phyloP scores from a whole-genome alignment of 805 yeast genomes.

The Cyberlindnera saturnus region DNA sequence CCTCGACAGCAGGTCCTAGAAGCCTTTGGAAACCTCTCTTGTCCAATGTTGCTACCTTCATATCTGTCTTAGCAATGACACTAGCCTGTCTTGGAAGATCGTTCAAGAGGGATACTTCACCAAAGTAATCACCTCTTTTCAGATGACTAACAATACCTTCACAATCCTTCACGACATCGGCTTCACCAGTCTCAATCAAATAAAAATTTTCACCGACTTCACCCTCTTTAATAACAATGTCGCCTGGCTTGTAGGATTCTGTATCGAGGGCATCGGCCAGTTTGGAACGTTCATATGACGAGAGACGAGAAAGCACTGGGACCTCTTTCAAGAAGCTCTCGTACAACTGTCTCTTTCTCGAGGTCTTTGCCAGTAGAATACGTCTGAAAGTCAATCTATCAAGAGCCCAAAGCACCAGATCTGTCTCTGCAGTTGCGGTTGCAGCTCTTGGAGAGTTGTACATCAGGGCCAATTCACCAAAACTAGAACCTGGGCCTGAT shows the following conservation, averaged over 20 bases:
- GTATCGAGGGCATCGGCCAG: conserved; percentile 92
- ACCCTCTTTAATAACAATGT: conserved; percentile 77
- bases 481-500: conserved; percentile 82
- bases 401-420: conserved; percentile 81
- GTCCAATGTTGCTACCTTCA: conserved; percentile 88
- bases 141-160: conserved; percentile 57
- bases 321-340: conserved; percentile 85
- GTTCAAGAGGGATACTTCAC: conserved; percentile 89
- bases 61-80: conserved; percentile 65
- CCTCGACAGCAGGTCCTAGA: conserved; percentile 90
- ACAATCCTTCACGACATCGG: conserved; percentile 58
- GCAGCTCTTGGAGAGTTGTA: conserved; percentile 98
- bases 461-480: conserved; percentile 97
- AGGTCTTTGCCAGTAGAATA: conserved; percentile 84
- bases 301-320: conserved; percentile 67
- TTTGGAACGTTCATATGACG: conserved; percentile 79
- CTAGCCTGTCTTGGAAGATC: conserved; percentile 94
- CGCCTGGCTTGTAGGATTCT: conserved; percentile 63
- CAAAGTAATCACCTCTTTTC: conserved; percentile 86
- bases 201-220: conserved; percentile 76
- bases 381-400: conserved; percentile 91
- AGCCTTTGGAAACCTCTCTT: conserved; percentile 91
- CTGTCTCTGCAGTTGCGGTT: conserved; percentile 70
- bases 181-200: conserved; percentile 74
- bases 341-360: conserved; percentile 84